A percentile compares a stretch with the other conserved stretches of the same genome.
phyloP scores from a whole-genome alignment of 1,139 yeast genomes.

The Blastobotrys buckinghamii region DNA sequence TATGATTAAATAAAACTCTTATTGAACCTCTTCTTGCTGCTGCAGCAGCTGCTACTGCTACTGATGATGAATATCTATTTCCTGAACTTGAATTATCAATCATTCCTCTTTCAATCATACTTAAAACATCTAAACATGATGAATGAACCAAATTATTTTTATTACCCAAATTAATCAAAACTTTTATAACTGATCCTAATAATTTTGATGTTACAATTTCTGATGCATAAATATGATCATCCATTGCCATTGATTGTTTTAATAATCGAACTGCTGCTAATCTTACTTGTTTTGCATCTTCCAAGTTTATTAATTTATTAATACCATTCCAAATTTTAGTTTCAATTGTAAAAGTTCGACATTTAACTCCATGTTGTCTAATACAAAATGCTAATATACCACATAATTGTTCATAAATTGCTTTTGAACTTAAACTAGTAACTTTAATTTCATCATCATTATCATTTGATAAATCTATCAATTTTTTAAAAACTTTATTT shows the following conservation, averaged over 20 bases:
- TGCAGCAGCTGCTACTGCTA: background rate
- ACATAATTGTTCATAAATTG: slow-evolving; percentile 58
- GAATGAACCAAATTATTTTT: slow-evolving; percentile 67
- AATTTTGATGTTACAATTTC: slow-evolving; percentile 50
- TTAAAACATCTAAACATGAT: slow-evolving; percentile 66
- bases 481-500: background rate
- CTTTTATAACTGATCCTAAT: slow-evolving; percentile 43
- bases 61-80: background rate
- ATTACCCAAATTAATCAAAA: slow-evolving; percentile 46
- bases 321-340: slow-evolving; percentile 52
- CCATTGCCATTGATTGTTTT: slow-evolving; percentile 22
- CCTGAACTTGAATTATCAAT: background rate
- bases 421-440: slow-evolving; percentile 30
- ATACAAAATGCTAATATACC: slow-evolving; percentile 65
- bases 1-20: slow-evolving; percentile 44
- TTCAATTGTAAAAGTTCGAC: slow-evolving; percentile 57
- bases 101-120: slow-evolving; percentile 34
- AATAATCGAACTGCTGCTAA: slow-evolving; percentile 45
- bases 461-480: background rate
- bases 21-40: slow-evolving; percentile 23
- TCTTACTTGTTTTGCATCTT: slow-evolving; percentile 44
- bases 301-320: slow-evolving; percentile 37
- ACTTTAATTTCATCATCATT: background rate
- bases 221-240: slow-evolving; percentile 55
- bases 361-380: slow-evolving; percentile 49